These are phyloP conservation scores for Begonia loranthoides DNA, from an alignment of 306 rosid species.

Conservation along the genomic window DNA sequence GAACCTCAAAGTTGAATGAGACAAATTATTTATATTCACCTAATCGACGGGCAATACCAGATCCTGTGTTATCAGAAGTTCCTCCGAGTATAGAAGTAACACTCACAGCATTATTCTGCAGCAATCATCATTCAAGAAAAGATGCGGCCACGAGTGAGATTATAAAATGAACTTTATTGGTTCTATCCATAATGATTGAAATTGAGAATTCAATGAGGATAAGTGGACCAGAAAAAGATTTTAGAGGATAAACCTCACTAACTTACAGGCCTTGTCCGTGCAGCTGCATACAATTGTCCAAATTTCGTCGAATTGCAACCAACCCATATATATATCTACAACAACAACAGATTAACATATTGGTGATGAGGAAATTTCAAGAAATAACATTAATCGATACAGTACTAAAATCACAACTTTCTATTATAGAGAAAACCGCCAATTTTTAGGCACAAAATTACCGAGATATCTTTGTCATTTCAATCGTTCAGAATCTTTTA, in stretches of 20 bases:
- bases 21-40: constrained; percentile 23
- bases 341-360: neutral
- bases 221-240: neutral
- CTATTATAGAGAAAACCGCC: too few species aligned
- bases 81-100: constrained; percentile 79
- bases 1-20: constrained; percentile 1
- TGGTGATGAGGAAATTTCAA: neutral
- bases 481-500: too few species aligned
- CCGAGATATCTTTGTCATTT: too few species aligned
- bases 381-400: too few species aligned
- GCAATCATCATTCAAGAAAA: neutral
- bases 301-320: constrained; percentile 71
- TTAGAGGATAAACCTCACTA: too few species aligned
- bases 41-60: constrained; percentile 70
- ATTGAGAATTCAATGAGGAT: too few species aligned
- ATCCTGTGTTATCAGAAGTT: constrained; percentile 71
- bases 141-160: too few species aligned
- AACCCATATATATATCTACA: constrained; percentile 74
- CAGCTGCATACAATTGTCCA: constrained; percentile 77
- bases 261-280: constrained; percentile 65
- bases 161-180: too few species aligned
- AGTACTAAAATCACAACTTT: too few species aligned
- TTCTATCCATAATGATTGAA: too few species aligned
- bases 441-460: too few species aligned
- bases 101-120: constrained; percentile 45